phyloP scores from a whole-genome alignment of 129 eudicot species.

The Kitagawia praeruptora region DNA sequence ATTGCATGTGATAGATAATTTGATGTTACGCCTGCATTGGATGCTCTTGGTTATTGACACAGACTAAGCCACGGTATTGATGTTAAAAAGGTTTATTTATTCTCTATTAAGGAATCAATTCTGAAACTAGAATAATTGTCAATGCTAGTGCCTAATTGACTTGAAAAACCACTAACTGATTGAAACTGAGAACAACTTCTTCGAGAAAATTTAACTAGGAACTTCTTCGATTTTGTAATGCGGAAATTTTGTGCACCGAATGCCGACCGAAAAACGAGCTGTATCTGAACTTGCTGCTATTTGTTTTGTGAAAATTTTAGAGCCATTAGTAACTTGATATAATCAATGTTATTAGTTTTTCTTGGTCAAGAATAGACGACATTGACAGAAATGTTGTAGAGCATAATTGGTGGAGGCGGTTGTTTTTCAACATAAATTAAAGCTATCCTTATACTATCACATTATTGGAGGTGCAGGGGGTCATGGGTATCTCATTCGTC shows the following conservation, averaged over 20 bases:
- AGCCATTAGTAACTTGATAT: background rate
- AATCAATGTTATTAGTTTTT: no score
- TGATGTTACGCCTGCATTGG: background rate
- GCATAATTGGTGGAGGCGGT: background rate
- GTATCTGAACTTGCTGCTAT: background rate
- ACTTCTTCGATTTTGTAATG: no score
- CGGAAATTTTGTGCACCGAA: background rate
- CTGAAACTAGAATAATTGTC: background rate
- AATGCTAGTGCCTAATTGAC: background rate
- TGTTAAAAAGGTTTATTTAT: background rate
- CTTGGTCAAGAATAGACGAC: background rate
- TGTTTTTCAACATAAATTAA: background rate
- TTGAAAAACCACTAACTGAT: no score
- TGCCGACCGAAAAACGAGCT: background rate
- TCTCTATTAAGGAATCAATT: background rate
- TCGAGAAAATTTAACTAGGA: no score
- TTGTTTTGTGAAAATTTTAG: background rate
- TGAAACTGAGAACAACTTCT: background rate
- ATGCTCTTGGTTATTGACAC: background rate
- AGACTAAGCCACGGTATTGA: background rate
- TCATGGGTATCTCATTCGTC: constrained; percentile 9
- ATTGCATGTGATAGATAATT: background rate
- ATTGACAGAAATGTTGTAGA: background rate
- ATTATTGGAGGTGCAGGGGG: constrained; percentile 7
- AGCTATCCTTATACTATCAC: background rate